phyloP scores from a whole-genome alignment of 257 asterid genomes.

The Nicotiana otophora region DNA sequence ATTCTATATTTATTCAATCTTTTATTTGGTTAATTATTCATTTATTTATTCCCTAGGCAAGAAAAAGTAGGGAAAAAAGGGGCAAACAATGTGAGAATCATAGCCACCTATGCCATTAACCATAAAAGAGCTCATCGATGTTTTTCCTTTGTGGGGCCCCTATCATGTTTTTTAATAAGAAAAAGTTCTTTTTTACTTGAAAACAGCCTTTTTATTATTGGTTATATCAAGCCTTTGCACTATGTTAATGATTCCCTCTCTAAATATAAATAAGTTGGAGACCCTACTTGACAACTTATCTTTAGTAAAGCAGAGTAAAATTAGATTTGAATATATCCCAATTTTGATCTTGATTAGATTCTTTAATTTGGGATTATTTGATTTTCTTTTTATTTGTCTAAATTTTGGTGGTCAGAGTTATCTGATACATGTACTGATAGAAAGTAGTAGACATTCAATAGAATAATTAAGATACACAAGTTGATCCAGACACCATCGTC shows the following conservation, averaged over 20 bases:
- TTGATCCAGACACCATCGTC: too few relatives aligned
- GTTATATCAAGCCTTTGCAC: conserved; percentile 12
- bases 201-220: not conserved
- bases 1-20: not conserved
- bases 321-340: not conserved
- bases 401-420: too few relatives aligned
- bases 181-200: not conserved
- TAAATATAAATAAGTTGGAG: not conserved
- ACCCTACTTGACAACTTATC: conserved; percentile 1
- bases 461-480: too few relatives aligned
- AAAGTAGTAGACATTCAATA: too few relatives aligned
- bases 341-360: not conserved
- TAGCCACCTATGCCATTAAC: conserved; percentile 27
- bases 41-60: not conserved
- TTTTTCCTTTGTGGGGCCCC: conserved; percentile 27
- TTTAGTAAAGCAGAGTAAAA: not conserved
- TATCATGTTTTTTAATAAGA: not conserved
- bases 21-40: not conserved
- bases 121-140: conserved; percentile 21
- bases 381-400: not conserved
- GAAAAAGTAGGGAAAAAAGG: conserved; percentile 17
- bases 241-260: conserved; percentile 22
- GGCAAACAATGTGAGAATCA: conserved; percentile 31
- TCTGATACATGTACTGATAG: too few relatives aligned
- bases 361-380: not conserved